These are phyloP conservation scores for Myriosclerotinia scirpicola DNA, from an alignment of 2,329 filamentous ascomycete genomes.

Conservation along the genomic window DNA sequence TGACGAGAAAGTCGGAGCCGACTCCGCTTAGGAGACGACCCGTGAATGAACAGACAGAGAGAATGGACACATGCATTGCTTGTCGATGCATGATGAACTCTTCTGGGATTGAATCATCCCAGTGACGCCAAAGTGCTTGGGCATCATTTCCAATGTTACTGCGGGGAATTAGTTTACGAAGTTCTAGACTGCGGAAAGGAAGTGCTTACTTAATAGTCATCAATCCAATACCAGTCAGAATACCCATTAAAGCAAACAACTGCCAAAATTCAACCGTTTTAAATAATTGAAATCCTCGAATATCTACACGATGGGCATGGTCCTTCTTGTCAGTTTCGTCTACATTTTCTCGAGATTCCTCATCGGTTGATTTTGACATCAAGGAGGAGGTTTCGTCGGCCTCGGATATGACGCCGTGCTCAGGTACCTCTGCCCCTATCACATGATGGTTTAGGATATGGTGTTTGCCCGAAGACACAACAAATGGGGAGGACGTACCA, in stretches of 20 bases:
- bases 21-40: conserved; percentile 77
- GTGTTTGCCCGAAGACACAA: conserved; percentile 39
- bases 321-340: conserved; percentile 57
- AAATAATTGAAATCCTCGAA: conserved; percentile 78
- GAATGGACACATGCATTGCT: conserved; percentile 87
- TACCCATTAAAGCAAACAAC: conserved; percentile 79
- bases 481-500: conserved; percentile 57
- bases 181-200: background rate
- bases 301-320: conserved; percentile 82
- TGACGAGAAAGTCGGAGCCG: conserved; percentile 87
- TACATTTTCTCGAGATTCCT: conserved; percentile 51
- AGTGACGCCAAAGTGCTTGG: conserved; percentile 84
- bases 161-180: conserved; percentile 15
- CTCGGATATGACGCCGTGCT: conserved; percentile 41
- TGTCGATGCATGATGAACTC: conserved; percentile 79
- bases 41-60: conserved; percentile 84
- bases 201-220: conserved; percentile 95
- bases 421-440: conserved; percentile 37
- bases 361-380: conserved; percentile 56
- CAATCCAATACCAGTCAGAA: conserved; percentile 88
- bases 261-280: conserved; percentile 83
- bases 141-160: conserved; percentile 93
- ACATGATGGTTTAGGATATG: conserved; percentile 38
- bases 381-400: conserved; percentile 79
- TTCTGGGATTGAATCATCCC: conserved; percentile 69